Evolutionary conservation across 305 asterid genomes (phyloP).

Genomic region (Fraxinus ornus): DNA sequence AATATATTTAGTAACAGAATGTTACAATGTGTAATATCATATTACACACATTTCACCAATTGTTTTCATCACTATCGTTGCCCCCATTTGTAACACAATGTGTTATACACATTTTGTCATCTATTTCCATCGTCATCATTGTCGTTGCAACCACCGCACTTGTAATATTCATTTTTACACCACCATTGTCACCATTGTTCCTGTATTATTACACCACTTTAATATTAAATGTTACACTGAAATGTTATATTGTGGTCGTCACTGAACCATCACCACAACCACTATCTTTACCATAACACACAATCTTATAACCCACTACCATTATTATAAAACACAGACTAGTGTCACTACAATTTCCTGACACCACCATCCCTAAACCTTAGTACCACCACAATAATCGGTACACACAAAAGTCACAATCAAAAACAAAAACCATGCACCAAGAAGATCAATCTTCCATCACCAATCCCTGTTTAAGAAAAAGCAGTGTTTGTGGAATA

Average conservation of each 20-base stretch:
- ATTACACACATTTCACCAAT: background rate
- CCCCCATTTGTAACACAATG: background rate
- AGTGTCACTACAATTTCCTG: too few relatives aligned
- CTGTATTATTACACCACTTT: too few relatives aligned
- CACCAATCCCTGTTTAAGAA: too few relatives aligned
- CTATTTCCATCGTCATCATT: background rate
- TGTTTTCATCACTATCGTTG: background rate
- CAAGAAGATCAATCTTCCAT: too few relatives aligned
- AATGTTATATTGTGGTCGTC: background rate
- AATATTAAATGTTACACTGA: too few relatives aligned
- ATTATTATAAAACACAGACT: too few relatives aligned
- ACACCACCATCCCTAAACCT: background rate
- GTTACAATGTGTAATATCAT: too few relatives aligned
- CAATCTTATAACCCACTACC: background rate
- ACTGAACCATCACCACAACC: background rate
- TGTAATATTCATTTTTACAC: background rate
- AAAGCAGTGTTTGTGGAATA: too few relatives aligned
- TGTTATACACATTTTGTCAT: background rate
- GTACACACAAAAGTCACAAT: background rate
- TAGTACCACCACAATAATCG: background rate
- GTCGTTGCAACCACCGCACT: background rate
- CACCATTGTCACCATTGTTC: background rate
- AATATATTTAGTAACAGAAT: too few relatives aligned
- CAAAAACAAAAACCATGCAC: too few relatives aligned
- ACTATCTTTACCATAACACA: background rate